phyloP scores from a whole-genome alignment of 2,329 filamentous ascomycete genomes.

The Epichloe coenophiala region DNA sequence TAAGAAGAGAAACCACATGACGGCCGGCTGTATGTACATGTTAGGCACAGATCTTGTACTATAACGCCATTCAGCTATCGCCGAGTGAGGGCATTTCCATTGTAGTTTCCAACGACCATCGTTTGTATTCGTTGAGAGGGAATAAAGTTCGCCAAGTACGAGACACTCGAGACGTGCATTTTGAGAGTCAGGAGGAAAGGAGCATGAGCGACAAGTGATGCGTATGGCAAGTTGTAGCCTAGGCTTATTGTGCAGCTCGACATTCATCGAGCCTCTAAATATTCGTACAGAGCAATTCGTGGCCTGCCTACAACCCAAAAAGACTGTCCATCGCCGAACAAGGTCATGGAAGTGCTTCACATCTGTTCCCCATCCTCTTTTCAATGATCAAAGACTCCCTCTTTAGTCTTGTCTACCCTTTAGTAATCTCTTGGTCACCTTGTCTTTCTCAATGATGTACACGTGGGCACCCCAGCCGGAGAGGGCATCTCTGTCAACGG shows the following conservation, averaged over 20 bases:
- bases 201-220: not conserved
- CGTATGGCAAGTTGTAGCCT: not conserved
- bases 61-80: conserved; percentile 3
- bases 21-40: conserved; percentile 12
- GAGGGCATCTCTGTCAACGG: conserved; percentile 89
- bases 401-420: conserved; percentile 88
- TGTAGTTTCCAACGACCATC: not conserved
- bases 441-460: conserved; percentile 99
- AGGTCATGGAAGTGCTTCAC: not conserved
- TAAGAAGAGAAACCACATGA: not conserved
- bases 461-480: conserved; percentile 98
- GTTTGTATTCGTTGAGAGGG: not conserved
- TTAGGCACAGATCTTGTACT: conserved; percentile 19
- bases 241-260: conserved; percentile 1
- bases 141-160: not conserved
- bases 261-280: conserved; percentile 8
- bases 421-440: conserved; percentile 96
- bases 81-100: not conserved
- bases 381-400: conserved; percentile 6
- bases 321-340: not conserved
- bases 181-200: not conserved
- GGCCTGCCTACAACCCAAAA: not conserved
- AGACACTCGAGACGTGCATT: not conserved
- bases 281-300: conserved; percentile 7
- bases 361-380: conserved; percentile 2